Base-by-base conservation (phyloP, 805 yeast genomes). In the Zygosaccharomyces bailii region DNA sequence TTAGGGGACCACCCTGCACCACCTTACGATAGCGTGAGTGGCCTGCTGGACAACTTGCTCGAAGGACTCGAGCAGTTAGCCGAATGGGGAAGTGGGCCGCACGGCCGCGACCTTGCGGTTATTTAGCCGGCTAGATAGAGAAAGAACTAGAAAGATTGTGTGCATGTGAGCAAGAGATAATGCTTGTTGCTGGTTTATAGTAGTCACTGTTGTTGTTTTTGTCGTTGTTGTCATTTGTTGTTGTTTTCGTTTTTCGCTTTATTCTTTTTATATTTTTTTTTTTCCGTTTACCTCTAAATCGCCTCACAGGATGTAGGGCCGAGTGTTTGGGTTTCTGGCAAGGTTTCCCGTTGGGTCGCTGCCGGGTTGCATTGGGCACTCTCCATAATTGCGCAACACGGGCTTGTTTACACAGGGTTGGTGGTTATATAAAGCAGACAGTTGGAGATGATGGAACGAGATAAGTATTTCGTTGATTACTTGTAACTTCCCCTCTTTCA, bases 61-160 rank as follows among this genome's bases (percentile, higher is more conserved):
- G 43, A 21, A n/a, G 43, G 33, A 29, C 33, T 37, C 18, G 32
- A 37, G 60, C 55, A 19, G 57, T 16, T 17, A 20, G 27, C 23
- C 34, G 36, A 39, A 50, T 16, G 46, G 48, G 8, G 49, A 46
- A 25, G 52, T 42, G 31, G 31, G 31, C 8, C 31, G 14, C 31
- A 27, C 31, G 31, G 10, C 31, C 31, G 5, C 6, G 27, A n/a
- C n/a, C n/a, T n/a, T n/a, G n/a, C n/a, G n/a, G n/a, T n/a, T n/a
- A n/a, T n/a, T n/a, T n/a, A 19, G 57, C 48, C 13, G 51, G 42
- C n/a, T 50, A 44, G 10, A 52, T 48, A 16, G 49, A 50, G 14
- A n/a, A n/a, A n/a, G n/a, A n/a, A n/a, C n/a, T n/a, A n/a, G n/a
- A n/a, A n/a, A n/a, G n/a, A n/a, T n/a, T n/a, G n/a, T n/a, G n/a